A percentile compares a stretch with the other conserved stretches of the same genome.
phyloP scores from a whole-genome alignment of 2,329 filamentous ascomycete species.

The Penicillium fuscoglaucum region DNA sequence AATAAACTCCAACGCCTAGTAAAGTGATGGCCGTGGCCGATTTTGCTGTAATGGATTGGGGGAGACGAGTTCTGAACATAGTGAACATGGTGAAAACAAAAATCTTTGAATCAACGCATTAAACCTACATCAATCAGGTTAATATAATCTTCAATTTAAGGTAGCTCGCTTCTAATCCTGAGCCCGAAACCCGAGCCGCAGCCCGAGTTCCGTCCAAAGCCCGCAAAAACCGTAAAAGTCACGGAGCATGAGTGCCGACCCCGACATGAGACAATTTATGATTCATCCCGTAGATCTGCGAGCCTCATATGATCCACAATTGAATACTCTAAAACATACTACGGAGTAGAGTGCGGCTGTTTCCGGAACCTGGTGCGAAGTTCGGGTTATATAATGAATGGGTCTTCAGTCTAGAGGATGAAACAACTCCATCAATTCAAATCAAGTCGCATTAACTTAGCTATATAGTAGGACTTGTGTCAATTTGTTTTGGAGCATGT shows the following conservation, averaged over 20 bases:
- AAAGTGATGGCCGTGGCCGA: background rate
- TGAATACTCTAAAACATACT: background rate
- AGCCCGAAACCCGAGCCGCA: background rate
- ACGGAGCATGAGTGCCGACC: background rate
- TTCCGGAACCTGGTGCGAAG: background rate
- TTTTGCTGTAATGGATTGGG: background rate
- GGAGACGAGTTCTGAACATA: background rate
- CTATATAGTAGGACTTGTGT: background rate
- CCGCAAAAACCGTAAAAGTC: background rate
- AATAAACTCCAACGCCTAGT: slow-evolving; percentile 10
- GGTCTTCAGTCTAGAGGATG: background rate
- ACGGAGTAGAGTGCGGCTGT: too few relatives aligned
- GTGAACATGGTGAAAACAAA: background rate
- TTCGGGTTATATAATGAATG: background rate
- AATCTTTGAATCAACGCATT: background rate
- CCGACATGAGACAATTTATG: background rate
- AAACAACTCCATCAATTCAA: background rate
- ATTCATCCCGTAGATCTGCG: background rate
- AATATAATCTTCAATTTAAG: background rate
- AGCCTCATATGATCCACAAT: background rate
- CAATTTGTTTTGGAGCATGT: background rate
- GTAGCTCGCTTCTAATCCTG: background rate
- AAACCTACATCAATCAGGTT: background rate
- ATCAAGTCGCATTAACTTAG: background rate
- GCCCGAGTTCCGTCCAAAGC: background rate